Evolutionary conservation across 2,329 filamentous ascomycete genomes (phyloP), one percentile per base, ranked within the genome.

Genomic region (Seiridium cupressi): DNA sequence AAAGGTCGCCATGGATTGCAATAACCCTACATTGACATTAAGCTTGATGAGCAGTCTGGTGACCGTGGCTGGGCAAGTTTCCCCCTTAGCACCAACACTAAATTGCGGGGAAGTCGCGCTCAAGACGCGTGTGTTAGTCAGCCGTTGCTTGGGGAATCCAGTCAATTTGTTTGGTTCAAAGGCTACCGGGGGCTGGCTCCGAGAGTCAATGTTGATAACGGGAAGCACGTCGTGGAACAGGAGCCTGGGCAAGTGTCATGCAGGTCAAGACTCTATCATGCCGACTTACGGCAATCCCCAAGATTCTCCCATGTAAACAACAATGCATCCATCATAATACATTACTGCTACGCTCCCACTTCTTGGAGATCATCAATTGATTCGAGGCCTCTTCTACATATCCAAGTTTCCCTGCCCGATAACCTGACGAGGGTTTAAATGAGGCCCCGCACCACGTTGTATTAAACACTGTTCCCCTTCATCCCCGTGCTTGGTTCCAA

Each of bases 401-500:
- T 35, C 32, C 10, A 35, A 18, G 5, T 26, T n/a, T 18, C 49
- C 35, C 31, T 35, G 11, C 18, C 61, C 59, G 59, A 61, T 60
- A 60, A 55, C 61, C 34, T 35, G 11, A 35, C 51, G 10, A 36
- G 38, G 38, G 35, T 42, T 38, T 10, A 47, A 31, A 10, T 11
- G 9, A 32, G 7, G n/a, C 55, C 42, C 9, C 42, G 44, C 55
- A 26, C 34, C 44, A 36, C 35, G 38, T 55, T 42, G 8, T 46
- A 51, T 60, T 61, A 60, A 58, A 60, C 62, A 63, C 49, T 62
- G 59, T 49, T 63, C 62, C 40, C 49, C 44, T 55, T 56, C 58
- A 55, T 60, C 49, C 51, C 65, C 58, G 65, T 66, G 63, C 66
- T 63, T 26, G 44, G 57, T 46, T 31, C 59, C 58, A 55, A 63